These are phyloP conservation scores for Earliella scabrosa DNA, from an alignment of 1,284 basidiomycete species.

Conservation along the genomic window DNA sequence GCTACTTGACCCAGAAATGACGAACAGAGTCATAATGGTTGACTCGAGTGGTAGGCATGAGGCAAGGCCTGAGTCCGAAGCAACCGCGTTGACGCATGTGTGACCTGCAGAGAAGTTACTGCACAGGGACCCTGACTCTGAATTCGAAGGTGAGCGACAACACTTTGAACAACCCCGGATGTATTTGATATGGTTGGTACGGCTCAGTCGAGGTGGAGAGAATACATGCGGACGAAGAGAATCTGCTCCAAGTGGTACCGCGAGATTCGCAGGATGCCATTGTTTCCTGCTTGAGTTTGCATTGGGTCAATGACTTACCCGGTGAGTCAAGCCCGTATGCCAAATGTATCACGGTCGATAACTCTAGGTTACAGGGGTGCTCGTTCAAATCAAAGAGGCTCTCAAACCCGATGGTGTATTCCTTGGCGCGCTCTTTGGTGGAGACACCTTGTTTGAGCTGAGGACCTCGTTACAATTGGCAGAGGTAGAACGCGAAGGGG, in stretches of 20 bases:
- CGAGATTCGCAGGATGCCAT: constrained; percentile 89
- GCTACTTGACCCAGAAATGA: constrained; percentile 75
- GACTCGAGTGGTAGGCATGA: constrained; percentile 78
- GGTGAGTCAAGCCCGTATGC: constrained; percentile 47
- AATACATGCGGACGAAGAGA: constrained; percentile 80
- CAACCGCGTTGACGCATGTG: not conserved
- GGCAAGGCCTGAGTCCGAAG: not conserved
- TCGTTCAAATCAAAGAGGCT: constrained; percentile 89
- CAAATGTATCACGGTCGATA: constrained; percentile 30
- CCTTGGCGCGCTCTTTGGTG: constrained; percentile 92
- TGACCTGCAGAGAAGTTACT: constrained; percentile 58
- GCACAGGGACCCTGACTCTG: constrained; percentile 71
- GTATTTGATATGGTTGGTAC: not conserved
- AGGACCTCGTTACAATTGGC: constrained; percentile 91
- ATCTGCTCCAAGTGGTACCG: constrained; percentile 63
- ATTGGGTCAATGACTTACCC: constrained; percentile 99
- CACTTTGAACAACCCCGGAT: not conserved
- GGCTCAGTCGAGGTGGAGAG: constrained; percentile 71
- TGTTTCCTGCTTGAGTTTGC: constrained; percentile 89
- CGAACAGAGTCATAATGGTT: constrained; percentile 83
- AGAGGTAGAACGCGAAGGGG: constrained; percentile 93
- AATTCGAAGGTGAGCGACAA: constrained; percentile 70
- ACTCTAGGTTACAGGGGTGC: constrained; percentile 51
- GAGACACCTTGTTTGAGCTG: constrained; percentile 96
- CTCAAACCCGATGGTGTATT: constrained; percentile 95